Conservation (phyloP, 164 flowering plant species). For the Liriodendron chinense region DNA sequence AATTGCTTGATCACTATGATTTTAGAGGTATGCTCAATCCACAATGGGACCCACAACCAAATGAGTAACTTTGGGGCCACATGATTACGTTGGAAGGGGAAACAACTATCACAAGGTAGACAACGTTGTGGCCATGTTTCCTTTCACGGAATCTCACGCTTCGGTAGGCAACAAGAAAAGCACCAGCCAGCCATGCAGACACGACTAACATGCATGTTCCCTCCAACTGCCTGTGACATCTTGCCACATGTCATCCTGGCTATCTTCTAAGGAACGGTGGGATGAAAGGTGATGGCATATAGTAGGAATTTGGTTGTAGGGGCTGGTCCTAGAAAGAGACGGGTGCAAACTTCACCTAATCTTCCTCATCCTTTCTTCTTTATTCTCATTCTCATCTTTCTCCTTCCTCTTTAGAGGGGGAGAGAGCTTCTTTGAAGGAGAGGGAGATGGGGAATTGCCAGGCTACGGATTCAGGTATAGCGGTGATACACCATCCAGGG, state of each 20-base stretch:
- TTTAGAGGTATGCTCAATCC: background rate
- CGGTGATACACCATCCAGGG: conserved; percentile 68
- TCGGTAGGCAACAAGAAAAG: background rate
- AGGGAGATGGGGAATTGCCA: conserved; percentile 83
- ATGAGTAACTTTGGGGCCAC: background rate
- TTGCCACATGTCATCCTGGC: conserved; percentile 14
- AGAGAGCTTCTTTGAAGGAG: conserved; percentile 8
- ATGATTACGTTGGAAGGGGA: background rate
- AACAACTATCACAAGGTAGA: background rate
- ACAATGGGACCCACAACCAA: too few relatives aligned
- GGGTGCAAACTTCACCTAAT: background rate
- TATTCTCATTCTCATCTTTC: conserved; percentile 8
- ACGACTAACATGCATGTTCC: conserved; percentile 9
- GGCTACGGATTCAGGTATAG: conserved; percentile 75
- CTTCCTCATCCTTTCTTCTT: background rate
- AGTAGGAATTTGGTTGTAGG: conserved; percentile 1
- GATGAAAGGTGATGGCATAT: background rate
- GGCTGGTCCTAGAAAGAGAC: conserved; percentile 17
- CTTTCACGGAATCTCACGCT: conserved; percentile 25
- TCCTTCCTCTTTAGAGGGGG: background rate
- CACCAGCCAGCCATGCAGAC: background rate
- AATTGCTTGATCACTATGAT: background rate
- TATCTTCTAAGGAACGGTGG: conserved; percentile 10
- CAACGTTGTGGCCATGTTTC: background rate
- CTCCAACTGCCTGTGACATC: background rate